Evolutionary conservation across 331 rosid species (phyloP).

Genomic region (Dryas integrifolia): DNA sequence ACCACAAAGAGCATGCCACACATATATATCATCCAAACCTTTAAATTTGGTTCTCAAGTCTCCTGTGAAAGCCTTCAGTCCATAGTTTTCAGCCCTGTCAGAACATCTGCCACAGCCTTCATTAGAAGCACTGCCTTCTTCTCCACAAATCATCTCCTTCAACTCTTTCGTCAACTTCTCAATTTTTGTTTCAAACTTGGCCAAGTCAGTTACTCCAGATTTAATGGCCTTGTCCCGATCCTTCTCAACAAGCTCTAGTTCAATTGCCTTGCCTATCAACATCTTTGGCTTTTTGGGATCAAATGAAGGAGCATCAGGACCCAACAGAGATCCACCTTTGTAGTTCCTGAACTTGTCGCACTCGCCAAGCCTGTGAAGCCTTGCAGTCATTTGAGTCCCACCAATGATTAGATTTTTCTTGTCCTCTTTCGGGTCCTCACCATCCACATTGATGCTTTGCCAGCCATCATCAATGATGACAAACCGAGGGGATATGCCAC

Average conservation of each 20-base stretch:
- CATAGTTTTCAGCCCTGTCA: constrained; percentile 25
- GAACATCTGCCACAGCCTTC: constrained; percentile 28
- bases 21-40: constrained; percentile 72
- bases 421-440: constrained; percentile 50
- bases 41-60: constrained; percentile 67
- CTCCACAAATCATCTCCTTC: constrained; percentile 49
- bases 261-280: constrained; percentile 56
- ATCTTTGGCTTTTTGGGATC: constrained; percentile 53
- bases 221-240: constrained; percentile 32
- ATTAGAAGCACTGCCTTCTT: constrained; percentile 4
- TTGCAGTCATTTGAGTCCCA: constrained; percentile 72
- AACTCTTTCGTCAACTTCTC: constrained; percentile 47
- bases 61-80: constrained; percentile 70
- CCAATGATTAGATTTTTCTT: constrained; percentile 57
- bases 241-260: constrained; percentile 51
- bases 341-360: constrained; percentile 64
- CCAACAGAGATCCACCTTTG: constrained; percentile 48
- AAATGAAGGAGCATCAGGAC: constrained; percentile 53
- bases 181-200: constrained; percentile 40
- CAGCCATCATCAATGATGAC: constrained; percentile 83
- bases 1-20: constrained; percentile 88
- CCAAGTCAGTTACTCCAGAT: constrained; percentile 31
- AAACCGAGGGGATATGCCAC: constrained; percentile 66
- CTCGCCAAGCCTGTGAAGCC: constrained; percentile 67
- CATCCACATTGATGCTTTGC: constrained; percentile 78